Evolutionary conservation across 106 monocot genomes (phyloP), one percentile per base, ranked within the genome.

Genomic region (Allium cepa): DNA sequence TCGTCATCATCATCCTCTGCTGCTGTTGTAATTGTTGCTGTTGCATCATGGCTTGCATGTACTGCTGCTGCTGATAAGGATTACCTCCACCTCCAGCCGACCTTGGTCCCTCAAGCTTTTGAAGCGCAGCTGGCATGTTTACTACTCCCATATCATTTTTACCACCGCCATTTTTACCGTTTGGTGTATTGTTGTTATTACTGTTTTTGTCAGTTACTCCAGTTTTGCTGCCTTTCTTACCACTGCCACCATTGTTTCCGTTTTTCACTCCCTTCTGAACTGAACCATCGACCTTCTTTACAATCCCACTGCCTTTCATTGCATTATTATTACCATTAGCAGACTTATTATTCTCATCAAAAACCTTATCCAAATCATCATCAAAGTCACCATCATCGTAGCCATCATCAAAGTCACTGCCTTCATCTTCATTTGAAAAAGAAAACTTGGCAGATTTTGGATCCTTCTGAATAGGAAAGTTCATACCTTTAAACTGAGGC

Each of bases 391-490:
- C 84, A 47, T 73, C 60, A 9, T 72, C 73, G 28, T 55, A 70
- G n/a, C 81, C 83, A n/a, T 66, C 66, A 49, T 79, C 79, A 46
- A 49, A 63, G 14, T 80, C 77, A 26, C 77, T 72, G 1, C 75
- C 75, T 0, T 78, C 77, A 0, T 93, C 83, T 11, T 75, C 85
- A 1, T 69, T 77, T 0, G 78, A 69, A 5, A 81, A 57, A 7
- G 18, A 45, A 59, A 86, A 85, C 78, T 83, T 83, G 62, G 85
- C 88, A 3, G 74, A 66, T 62, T 85, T 88, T 22, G 66, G 80
- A 50, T 80, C 72, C 47, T 85, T 84, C 7, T 66, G 60, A 60
- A 71, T 72, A 1, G 85, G 83, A 10, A 68, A 46, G 12, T 46
- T 56, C 26, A 68, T 9, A 13, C 14, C 68, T n/a, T 68, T 68